Conservation (phyloP, 257 asterid species). For the Solanum piurae region DNA sequence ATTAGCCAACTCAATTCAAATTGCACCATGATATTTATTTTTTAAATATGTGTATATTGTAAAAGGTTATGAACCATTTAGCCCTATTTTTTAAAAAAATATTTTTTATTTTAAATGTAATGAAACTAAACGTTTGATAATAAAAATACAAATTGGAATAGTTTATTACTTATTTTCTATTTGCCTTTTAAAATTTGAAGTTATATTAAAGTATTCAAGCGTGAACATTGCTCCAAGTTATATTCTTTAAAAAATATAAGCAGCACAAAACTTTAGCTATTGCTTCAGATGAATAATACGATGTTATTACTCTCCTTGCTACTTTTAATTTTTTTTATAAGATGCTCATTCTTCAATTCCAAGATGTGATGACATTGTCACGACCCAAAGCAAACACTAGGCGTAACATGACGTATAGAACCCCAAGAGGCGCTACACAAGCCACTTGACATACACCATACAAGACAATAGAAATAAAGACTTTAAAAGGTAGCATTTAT, state of each 20-base stretch:
- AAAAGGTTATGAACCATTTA: background rate
- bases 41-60: background rate
- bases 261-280: background rate
- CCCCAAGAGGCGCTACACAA: too few species aligned
- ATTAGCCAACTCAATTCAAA: too few species aligned
- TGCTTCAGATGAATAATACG: background rate
- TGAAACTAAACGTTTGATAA: background rate
- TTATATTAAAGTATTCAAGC: too few species aligned
- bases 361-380: too few species aligned
- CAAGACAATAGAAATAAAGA: background rate
- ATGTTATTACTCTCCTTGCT: background rate
- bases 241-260: background rate
- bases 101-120: too few species aligned
- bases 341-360: background rate
- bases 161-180: background rate
- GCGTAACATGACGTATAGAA: too few species aligned
- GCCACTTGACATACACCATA: too few species aligned
- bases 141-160: too few species aligned
- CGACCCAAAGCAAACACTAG: too few species aligned
- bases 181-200: background rate
- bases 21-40: too few species aligned
- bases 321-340: background rate
- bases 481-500: background rate
- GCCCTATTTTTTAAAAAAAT: too few species aligned
- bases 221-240: background rate